These are phyloP conservation scores for Rhizomucor pusillus DNA, from an alignment of 371 early-diverging fungal genomes.

Conservation along the genomic window DNA sequence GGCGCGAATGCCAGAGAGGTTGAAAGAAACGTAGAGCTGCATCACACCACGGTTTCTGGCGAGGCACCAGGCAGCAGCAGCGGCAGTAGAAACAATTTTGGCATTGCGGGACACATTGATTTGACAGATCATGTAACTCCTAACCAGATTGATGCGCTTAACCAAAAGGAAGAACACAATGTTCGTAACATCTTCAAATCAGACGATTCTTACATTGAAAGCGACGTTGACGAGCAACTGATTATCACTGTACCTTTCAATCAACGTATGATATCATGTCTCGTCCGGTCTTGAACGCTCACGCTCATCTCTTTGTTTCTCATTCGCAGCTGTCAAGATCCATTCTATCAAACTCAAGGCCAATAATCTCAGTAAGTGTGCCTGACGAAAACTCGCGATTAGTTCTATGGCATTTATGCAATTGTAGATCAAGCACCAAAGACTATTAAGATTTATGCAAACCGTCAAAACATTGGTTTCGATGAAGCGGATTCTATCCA, in stretches of 20 bases:
- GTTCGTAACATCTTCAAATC: slow-evolving; percentile 76
- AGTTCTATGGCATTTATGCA: background rate
- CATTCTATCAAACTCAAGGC: slow-evolving; percentile 84
- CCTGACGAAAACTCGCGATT: background rate
- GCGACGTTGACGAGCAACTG: slow-evolving; percentile 94
- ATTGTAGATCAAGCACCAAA: slow-evolving; percentile 77
- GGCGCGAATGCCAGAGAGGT: slow-evolving; percentile 63
- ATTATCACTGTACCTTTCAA: slow-evolving; percentile 85
- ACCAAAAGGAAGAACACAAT: slow-evolving; percentile 74
- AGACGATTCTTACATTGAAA: slow-evolving; percentile 69
- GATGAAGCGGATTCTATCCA: slow-evolving; percentile 79
- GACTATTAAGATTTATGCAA: slow-evolving; percentile 82
- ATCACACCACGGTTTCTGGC: slow-evolving; percentile 24
- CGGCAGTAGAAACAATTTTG: slow-evolving; percentile 31
- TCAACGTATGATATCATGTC: slow-evolving; percentile 50
- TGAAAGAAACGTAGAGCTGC: slow-evolving; percentile 52
- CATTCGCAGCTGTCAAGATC: slow-evolving; percentile 67
- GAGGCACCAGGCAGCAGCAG: slow-evolving; percentile 22
- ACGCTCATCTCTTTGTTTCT: background rate
- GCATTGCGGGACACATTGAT: slow-evolving; percentile 63
- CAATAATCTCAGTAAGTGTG: slow-evolving; percentile 47
- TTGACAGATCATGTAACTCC: slow-evolving; percentile 67
- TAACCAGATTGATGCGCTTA: slow-evolving; percentile 85
- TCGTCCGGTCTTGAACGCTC: background rate
- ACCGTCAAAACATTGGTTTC: slow-evolving; percentile 78